Evolutionary conservation across 192 early-diverging fungal species (phyloP).

Genomic region (Cladochytrium replicatum): DNA sequence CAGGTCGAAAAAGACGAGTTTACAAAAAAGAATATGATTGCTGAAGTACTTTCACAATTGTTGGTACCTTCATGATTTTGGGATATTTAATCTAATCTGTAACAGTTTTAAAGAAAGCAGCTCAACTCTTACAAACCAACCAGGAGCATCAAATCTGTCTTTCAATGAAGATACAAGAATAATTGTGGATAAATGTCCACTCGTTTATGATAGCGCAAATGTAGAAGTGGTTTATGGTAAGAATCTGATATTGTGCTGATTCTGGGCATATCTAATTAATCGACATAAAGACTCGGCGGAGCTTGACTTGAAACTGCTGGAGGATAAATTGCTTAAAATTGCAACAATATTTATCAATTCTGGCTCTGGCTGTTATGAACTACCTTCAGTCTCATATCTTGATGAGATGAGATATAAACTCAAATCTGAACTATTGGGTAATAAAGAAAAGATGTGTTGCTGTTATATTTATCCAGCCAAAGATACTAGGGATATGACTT

Average conservation of each 20-base stretch:
- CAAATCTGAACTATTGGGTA: no score
- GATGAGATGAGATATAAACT: slow-evolving; percentile 30
- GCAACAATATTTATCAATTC: slow-evolving; percentile 41
- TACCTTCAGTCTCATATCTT: slow-evolving; percentile 14
- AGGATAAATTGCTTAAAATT: slow-evolving; percentile 31
- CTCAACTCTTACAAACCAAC: no score
- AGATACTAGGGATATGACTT: slow-evolving; percentile 35
- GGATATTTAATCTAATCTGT: no score
- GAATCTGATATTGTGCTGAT: slow-evolving; percentile 10
- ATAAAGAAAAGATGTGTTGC: slow-evolving; percentile 17
- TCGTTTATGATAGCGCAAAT: slow-evolving; percentile 28
- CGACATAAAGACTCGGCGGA: slow-evolving; percentile 28
- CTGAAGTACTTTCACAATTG: no score
- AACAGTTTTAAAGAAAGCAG: no score
- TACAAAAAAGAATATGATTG: no score
- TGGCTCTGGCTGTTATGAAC: slow-evolving; percentile 5
- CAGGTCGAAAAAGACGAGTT: no score
- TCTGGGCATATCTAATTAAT: neutral
- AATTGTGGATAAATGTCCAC: slow-evolving; percentile 16
- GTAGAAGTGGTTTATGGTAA: slow-evolving; percentile 38
- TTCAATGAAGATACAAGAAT: slow-evolving; percentile 30
- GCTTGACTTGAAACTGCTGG: slow-evolving; percentile 32
- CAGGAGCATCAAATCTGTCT: no score
- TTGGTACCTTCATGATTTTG: no score
- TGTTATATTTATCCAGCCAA: slow-evolving; percentile 19